Evolutionary conservation across 345 rosid genomes (phyloP).

Genomic region (Rhizophora apiculata): DNA sequence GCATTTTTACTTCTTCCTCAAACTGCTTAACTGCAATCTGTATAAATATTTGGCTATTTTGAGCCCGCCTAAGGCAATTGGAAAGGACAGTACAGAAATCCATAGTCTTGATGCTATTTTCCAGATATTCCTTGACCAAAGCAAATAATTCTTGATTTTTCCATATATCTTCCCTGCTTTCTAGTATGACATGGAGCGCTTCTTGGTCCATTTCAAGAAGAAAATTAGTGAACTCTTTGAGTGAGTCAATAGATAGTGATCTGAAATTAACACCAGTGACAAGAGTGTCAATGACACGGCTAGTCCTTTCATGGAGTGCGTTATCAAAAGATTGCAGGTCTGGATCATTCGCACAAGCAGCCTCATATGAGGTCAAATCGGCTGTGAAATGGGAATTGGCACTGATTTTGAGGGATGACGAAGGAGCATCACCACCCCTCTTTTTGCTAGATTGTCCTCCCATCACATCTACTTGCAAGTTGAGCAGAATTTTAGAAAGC

Average conservation of each 20-base stretch:
- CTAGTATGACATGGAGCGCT: constrained; percentile 63
- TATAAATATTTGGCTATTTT: constrained; percentile 59
- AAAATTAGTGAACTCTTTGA: constrained; percentile 60
- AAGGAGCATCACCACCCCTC: constrained; percentile 17
- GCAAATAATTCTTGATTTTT: constrained; percentile 51
- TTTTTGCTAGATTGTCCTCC: constrained; percentile 43
- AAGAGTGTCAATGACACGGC: constrained; percentile 50
- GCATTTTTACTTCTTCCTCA: constrained; percentile 46
- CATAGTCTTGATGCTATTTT: constrained; percentile 54
- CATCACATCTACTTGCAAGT: constrained; percentile 34
- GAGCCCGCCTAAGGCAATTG: constrained; percentile 61
- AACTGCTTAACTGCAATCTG: constrained; percentile 59
- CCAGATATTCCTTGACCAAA: constrained; percentile 69
- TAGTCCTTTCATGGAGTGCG: constrained; percentile 58
- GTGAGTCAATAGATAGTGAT: constrained; percentile 68
- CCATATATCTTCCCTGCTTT: constrained; percentile 72
- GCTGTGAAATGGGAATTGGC: constrained; percentile 34
- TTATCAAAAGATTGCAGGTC: constrained; percentile 63
- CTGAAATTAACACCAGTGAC: constrained; percentile 52
- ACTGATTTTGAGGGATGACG: constrained; percentile 27
- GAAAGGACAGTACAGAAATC: constrained; percentile 78
- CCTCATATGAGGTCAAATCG: constrained; percentile 64
- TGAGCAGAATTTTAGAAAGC: background rate
- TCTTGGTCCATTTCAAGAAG: constrained; percentile 87
- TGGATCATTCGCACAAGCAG: constrained; percentile 70